Evolutionary conservation across 306 rosid species (phyloP), one percentile per base, ranked within the genome.

Genomic region (Cicer yamashitae): DNA sequence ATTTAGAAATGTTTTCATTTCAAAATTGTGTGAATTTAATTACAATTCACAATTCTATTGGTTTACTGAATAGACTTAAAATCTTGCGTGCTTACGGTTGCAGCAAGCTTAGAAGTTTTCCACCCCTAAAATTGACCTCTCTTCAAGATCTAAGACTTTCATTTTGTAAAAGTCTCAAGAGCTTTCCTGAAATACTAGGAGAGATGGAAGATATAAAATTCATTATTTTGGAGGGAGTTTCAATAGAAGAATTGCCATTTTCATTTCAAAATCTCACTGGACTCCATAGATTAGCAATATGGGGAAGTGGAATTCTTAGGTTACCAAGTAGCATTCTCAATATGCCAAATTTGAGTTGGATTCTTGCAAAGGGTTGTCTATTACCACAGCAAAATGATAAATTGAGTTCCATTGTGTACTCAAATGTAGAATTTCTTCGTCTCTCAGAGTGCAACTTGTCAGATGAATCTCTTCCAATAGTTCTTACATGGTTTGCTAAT

Each of bases 181-280:
- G 11, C 7, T 63, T 72, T 30, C 83, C 78, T 10, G 59, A 71
- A 22, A 14, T 79, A 13, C 15, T 53, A 43, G 67, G 40, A 10
- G 15, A n/a, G 38, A 71, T 79, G 67, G 38, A 52, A 62, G 41
- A 53, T n/a, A n/a, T 79, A 38, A 22, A 13, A 51, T 0, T 1
- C 0, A 39, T 79, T 51, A 0, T 2, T 7, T 25, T 79, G 7
- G 0, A 1, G 0, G 0, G 1, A 0, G 41, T 38, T 10, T 0
- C 58, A 4, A 6, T 71, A 8, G 1, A 46, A 34, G 30, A 52
- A 15, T 41, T 79, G 58, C 69, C 83, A 22, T 59, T 12, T 44
- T 60, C 76, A 47, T 25, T 77, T 10, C 25, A 14, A 58, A 47
- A 77, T 44, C 65, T 78, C 1, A 3, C 10, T 45, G 38, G 45